A percentile compares a stretch with the other conserved stretches of the same genome.
Conservation (phyloP, 2,329 filamentous ascomycete species). For the Whalleya microplaca region DNA sequence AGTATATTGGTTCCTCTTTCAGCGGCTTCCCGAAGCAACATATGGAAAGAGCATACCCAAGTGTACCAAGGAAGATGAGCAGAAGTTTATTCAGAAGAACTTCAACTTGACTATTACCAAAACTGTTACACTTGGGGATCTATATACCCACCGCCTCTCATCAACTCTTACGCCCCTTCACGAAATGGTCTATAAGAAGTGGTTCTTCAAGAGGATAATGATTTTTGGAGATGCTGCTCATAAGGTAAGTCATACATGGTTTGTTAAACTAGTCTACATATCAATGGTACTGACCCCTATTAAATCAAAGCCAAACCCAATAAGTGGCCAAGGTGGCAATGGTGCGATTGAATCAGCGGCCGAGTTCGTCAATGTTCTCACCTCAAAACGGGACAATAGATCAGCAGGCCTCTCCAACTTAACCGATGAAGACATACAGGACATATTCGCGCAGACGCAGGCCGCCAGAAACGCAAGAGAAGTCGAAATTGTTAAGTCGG, state of each 20-base stretch:
- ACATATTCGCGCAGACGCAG: constrained; percentile 25
- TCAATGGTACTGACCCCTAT: background rate
- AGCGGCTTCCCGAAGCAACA: constrained; percentile 33
- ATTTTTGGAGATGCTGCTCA: constrained; percentile 39
- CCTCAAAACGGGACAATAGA: constrained; percentile 6
- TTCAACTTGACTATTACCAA: constrained; percentile 27
- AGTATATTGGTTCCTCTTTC: constrained; percentile 44
- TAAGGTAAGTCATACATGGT: constrained; percentile 31
- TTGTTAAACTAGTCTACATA: background rate
- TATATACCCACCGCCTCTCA: constrained; percentile 34
- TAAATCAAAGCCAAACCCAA: constrained; percentile 32
- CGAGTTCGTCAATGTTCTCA: constrained; percentile 30
- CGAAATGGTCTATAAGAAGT: constrained; percentile 39
- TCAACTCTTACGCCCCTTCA: constrained; percentile 40
- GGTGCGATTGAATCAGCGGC: constrained; percentile 34
- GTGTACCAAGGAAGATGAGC: constrained; percentile 40
- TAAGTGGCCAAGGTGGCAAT: constrained; percentile 34
- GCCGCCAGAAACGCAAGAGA: constrained; percentile 18
- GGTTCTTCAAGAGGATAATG: constrained; percentile 38
- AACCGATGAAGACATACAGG: constrained; percentile 15
- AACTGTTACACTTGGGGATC: constrained; percentile 33
- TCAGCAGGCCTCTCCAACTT: constrained; percentile 12
- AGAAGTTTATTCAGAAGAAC: constrained; percentile 31
- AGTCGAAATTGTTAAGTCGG: constrained; percentile 7
- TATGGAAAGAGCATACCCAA: constrained; percentile 38